Evolutionary conservation across 1,284 basidiomycete species (phyloP).

Genomic region (Coriolopsis trogii): DNA sequence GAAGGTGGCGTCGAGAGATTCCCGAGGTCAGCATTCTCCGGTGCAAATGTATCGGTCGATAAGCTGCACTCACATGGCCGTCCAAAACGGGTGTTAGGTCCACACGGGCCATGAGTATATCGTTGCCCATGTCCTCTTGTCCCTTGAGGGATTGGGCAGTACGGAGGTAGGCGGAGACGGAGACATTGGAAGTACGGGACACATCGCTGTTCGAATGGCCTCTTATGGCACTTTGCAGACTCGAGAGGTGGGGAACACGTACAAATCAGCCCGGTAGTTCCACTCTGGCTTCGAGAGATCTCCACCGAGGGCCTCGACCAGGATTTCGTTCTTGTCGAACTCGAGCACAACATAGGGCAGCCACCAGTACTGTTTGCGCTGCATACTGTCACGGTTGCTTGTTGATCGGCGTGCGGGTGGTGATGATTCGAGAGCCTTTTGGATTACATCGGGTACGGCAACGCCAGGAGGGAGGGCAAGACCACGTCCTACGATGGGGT

Average conservation of each 20-base stretch:
- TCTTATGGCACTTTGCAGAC: conserved; percentile 9
- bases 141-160: conserved; percentile 66
- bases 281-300: conserved; percentile 85
- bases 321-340: conserved; percentile 99
- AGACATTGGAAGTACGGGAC: conserved; percentile 87
- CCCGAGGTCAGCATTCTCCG: conserved; percentile 5
- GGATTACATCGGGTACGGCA: conserved; percentile 84
- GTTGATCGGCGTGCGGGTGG: conserved; percentile 55
- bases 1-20: neutral
- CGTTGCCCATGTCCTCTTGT: conserved; percentile 90
- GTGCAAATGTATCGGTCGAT: conserved; percentile 18
- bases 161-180: conserved; percentile 87
- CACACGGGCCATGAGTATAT: conserved; percentile 88
- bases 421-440: conserved; percentile 71
- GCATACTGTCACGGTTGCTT: conserved; percentile 84
- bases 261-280: conserved; percentile 98
- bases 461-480: conserved; percentile 76
- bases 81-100: conserved; percentile 91
- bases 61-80: conserved; percentile 56
- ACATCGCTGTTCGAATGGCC: conserved; percentile 63
- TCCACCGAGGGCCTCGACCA: conserved; percentile 94
- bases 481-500: conserved; percentile 77
- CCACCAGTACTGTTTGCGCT: conserved; percentile 94
- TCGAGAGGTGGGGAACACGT: conserved; percentile 35
- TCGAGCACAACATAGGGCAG: conserved; percentile 96